A percentile compares a stretch with the other conserved stretches of the same genome.
phyloP scores from a whole-genome alignment of 202 grass and related monocot genomes.

The Miscanthus sacchariflorus region DNA sequence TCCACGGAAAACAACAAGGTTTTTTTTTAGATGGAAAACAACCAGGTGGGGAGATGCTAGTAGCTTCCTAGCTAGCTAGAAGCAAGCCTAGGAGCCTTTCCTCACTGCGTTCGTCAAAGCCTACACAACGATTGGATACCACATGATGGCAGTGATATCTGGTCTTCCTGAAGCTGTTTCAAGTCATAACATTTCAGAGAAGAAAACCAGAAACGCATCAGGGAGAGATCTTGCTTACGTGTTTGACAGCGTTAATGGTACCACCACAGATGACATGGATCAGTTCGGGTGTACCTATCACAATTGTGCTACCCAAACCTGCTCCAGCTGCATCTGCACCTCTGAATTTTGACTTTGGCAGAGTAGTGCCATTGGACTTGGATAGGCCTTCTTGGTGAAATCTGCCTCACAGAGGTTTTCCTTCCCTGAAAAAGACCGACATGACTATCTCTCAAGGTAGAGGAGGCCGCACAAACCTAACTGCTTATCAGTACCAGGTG shows the following conservation, averaged over 20 bases:
- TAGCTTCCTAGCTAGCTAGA: background rate
- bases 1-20: background rate
- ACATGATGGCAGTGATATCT: background rate
- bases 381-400: background rate
- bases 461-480: constrained; percentile 2
- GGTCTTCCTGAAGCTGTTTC: constrained; percentile 7
- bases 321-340: constrained; percentile 8
- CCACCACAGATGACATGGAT: constrained; percentile 28
- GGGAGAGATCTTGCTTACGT: no score
- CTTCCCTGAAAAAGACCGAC: constrained; percentile 47
- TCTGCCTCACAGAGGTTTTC: constrained; percentile 20
- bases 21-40: no score
- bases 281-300: constrained; percentile 48
- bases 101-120: constrained; percentile 40
- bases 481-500: constrained; percentile 19
- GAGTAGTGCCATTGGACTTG: background rate
- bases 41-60: background rate
- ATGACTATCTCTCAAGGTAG: background rate
- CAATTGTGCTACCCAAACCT: background rate
- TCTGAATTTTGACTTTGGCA: constrained; percentile 28
- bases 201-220: no score
- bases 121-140: background rate
- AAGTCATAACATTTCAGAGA: no score
- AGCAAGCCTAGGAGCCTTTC: background rate
- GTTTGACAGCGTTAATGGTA: no score